phyloP scores from a whole-genome alignment of 371 early-diverging fungal species.

The Encephalitozoon cuniculi region DNA sequence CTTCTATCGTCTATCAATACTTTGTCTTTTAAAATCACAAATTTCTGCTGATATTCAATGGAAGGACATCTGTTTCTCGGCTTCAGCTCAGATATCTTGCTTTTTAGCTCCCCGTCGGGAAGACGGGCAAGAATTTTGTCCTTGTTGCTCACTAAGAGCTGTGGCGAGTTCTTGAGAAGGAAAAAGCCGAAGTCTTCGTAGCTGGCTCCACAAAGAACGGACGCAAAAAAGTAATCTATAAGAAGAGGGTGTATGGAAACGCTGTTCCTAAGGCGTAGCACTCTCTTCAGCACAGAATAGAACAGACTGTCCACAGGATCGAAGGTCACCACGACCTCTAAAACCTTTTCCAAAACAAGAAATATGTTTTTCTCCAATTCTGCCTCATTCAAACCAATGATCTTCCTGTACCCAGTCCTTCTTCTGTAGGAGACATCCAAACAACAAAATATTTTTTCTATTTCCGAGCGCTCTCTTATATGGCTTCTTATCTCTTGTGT shows the following conservation, averaged over 20 bases:
- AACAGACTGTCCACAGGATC: not conserved
- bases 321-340: not conserved
- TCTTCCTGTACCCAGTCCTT: not conserved
- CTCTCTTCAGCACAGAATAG: not conserved
- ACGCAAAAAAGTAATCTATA: not conserved
- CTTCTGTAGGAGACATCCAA: not conserved
- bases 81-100: not conserved
- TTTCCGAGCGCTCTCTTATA: not conserved
- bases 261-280: not conserved
- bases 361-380: not conserved
- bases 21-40: not conserved
- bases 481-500: not conserved
- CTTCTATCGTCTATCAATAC: too few relatives aligned
- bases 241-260: not conserved
- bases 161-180: not conserved
- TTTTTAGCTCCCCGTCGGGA: not conserved
- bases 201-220: not conserved
- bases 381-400: not conserved
- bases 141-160: not conserved
- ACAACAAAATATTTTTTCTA: slow-evolving; percentile 2
- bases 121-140: not conserved
- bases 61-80: not conserved
- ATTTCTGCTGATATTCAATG: not conserved
- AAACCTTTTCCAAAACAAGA: not conserved
- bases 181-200: not conserved